Evolutionary conservation across 2,329 filamentous ascomycete genomes (phyloP).

Genomic region (Colletotrichum euphorbiae): DNA sequence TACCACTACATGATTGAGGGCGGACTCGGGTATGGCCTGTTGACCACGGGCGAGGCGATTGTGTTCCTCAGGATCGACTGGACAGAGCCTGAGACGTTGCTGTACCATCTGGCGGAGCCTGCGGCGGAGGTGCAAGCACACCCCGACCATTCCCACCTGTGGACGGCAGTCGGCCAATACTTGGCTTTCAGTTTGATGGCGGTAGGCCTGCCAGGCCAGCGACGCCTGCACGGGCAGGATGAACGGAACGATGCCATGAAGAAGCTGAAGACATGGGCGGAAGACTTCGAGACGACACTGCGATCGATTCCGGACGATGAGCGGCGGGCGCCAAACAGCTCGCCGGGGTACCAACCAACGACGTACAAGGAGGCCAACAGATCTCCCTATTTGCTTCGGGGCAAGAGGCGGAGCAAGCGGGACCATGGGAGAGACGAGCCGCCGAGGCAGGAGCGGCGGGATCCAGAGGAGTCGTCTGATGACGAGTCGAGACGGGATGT

Average conservation of each 20-base stretch:
- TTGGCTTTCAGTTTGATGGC: conserved; percentile 48
- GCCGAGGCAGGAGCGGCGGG: not conserved
- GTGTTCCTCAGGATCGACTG: conserved; percentile 55
- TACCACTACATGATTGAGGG: conserved; percentile 63
- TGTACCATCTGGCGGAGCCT: conserved; percentile 49
- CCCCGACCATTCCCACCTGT: conserved; percentile 38
- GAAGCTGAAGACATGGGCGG: conserved; percentile 40
- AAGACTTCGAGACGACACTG: conserved; percentile 44
- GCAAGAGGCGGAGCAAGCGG: not conserved
- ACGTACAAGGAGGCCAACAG: conserved; percentile 42
- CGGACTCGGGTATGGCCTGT: conserved; percentile 56
- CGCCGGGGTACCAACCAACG: conserved; percentile 36
- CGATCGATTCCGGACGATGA: conserved; percentile 42
- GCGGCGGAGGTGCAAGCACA: conserved; percentile 43
- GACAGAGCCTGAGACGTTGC: conserved; percentile 44
- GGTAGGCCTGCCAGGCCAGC: conserved; percentile 37
- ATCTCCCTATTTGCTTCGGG: conserved; percentile 29
- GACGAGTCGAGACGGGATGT: not conserved
- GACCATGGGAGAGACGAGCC: not conserved
- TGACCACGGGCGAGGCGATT: conserved; percentile 57
- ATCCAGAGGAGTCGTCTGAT: not conserved
- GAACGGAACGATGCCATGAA: conserved; percentile 36
- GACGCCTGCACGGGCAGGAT: conserved; percentile 39
- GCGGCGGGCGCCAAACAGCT: conserved; percentile 33
- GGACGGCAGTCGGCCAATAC: conserved; percentile 47